Evolutionary conservation across 805 yeast genomes (phyloP).

Genomic region (Nakazawaea ernobii): DNA sequence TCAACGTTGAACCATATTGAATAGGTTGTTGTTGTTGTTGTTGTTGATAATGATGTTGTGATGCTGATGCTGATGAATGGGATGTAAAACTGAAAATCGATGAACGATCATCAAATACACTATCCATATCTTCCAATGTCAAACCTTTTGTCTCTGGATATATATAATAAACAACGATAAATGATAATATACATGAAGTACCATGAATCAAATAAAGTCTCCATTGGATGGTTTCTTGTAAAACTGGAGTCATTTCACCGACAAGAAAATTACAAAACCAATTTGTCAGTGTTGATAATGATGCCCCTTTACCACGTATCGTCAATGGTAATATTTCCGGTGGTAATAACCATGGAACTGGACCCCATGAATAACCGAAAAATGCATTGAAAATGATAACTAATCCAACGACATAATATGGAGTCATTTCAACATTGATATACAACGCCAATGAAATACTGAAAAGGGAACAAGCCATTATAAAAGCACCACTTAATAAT

Average conservation of each 20-base stretch:
- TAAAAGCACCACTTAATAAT: conserved; percentile 63
- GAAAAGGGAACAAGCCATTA: conserved; percentile 66
- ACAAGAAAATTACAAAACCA: conserved; percentile 89
- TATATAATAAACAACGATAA: conserved; percentile 60
- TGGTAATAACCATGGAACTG: conserved; percentile 82
- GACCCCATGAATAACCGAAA: conserved; percentile 90
- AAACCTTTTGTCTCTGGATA: conserved; percentile 93
- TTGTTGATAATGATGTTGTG: conserved; percentile 6
- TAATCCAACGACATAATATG: conserved; percentile 63
- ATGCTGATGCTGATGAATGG: not conserved
- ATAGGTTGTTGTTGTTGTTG: not conserved
- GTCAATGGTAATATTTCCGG: conserved; percentile 78
- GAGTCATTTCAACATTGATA: conserved; percentile 47
- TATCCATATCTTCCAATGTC: conserved; percentile 86
- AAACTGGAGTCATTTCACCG: conserved; percentile 84
- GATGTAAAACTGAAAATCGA: conserved; percentile 14
- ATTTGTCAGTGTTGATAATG: conserved; percentile 80
- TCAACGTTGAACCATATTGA: not conserved
- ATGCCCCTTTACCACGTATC: conserved; percentile 83
- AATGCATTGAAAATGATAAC: conserved; percentile 76
- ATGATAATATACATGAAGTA: conserved; percentile 65
- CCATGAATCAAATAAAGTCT: conserved; percentile 66
- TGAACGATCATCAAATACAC: conserved; percentile 68
- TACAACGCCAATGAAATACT: conserved; percentile 57
- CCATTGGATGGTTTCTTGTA: conserved; percentile 75